Evolutionary conservation across 129 eudicot species (phyloP).

Genomic region (Ambrosia artemisiifolia): DNA sequence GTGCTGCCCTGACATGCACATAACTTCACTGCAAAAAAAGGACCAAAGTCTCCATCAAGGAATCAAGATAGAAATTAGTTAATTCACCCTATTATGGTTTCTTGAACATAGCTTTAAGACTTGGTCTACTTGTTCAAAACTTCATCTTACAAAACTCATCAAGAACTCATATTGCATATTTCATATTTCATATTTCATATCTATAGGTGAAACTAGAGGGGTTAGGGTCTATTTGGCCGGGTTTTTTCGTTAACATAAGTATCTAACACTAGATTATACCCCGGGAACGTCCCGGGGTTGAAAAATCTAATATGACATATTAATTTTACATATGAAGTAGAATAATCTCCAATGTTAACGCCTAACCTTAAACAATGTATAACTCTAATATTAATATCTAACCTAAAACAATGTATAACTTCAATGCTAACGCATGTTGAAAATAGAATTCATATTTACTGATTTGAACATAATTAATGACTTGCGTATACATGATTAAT

Average conservation of each 20-base stretch:
- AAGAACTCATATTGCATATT: neutral
- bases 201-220: neutral
- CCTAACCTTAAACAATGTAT: too few species aligned
- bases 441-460: too few species aligned
- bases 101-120: constrained; percentile 16
- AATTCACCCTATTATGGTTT: constrained; percentile 19
- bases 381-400: too few species aligned
- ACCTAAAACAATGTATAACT: too few species aligned
- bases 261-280: too few species aligned
- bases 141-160: neutral
- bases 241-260: neutral
- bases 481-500: too few species aligned
- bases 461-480: too few species aligned
- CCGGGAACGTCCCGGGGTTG: too few species aligned
- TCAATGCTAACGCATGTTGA: too few species aligned
- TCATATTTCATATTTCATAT: neutral
- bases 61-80: constrained; percentile 30
- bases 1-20: constrained; percentile 32
- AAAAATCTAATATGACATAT: too few species aligned
- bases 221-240: neutral
- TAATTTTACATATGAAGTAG: too few species aligned
- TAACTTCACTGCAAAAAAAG: constrained; percentile 24
- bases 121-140: constrained; percentile 12
- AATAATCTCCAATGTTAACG: too few species aligned
- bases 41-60: constrained; percentile 26